A percentile compares a stretch with the other conserved stretches of the same genome.
Evolutionary conservation across 352 stramenopile species (phyloP).

Genomic region (Phytophthora litchii): DNA sequence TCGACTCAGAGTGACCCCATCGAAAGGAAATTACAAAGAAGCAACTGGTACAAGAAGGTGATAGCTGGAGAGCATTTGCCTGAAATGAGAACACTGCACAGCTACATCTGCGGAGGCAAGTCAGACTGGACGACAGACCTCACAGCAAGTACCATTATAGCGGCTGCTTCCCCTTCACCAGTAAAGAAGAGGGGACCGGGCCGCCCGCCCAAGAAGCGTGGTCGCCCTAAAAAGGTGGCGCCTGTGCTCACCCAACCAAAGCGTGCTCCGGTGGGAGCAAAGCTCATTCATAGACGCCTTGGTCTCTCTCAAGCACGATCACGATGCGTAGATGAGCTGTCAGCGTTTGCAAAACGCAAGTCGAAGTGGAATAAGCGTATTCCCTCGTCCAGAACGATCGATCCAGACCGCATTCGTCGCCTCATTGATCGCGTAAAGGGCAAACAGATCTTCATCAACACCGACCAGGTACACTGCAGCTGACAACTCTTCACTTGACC

Average conservation of each 20-base stretch:
- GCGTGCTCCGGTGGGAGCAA: conserved; percentile 15
- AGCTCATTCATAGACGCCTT: conserved; percentile 49
- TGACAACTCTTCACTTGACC: not conserved
- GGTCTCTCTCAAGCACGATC: conserved; percentile 61
- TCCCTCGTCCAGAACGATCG: conserved; percentile 45
- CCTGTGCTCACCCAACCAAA: conserved; percentile 11
- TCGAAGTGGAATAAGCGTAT: conserved; percentile 79
- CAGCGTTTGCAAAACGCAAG: conserved; percentile 62
- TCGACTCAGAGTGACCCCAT: conserved; percentile 6
- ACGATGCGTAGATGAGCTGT: conserved; percentile 54
- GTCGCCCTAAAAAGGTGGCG: conserved; percentile 22
- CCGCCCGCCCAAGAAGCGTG: conserved; percentile 28
- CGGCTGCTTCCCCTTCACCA: not conserved
- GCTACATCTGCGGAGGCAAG: conserved; percentile 71
- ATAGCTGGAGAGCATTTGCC: conserved; percentile 53
- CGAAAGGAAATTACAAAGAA: conserved; percentile 25
- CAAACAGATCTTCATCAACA: conserved; percentile 61
- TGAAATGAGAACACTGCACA: conserved; percentile 57
- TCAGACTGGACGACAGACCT: conserved; percentile 64
- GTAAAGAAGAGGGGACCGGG: conserved; percentile 27
- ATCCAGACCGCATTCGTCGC: conserved; percentile 67
- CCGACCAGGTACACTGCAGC: conserved; percentile 53
- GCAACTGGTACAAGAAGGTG: conserved; percentile 60
- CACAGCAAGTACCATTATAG: conserved; percentile 1
- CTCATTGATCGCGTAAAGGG: conserved; percentile 75